Base-by-base conservation (phyloP, 2,329 filamentous ascomycete species). In the Penicillium sp. region DNA sequence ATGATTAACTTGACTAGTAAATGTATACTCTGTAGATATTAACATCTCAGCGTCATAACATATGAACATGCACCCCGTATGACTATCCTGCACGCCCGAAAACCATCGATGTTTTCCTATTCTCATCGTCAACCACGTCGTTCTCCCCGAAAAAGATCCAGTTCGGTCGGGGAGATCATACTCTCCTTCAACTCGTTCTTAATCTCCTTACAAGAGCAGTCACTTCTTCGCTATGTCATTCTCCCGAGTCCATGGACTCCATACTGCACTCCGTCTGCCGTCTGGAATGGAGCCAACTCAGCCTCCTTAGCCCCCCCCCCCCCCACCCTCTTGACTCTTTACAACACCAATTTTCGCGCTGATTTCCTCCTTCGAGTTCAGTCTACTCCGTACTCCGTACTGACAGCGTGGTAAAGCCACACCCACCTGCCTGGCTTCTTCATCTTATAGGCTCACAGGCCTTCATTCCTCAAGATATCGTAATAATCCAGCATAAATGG, bases 271-370 rank as follows among this genome's bases (percentile, higher is more conserved):
- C 40, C 10, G 19, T 24, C 19, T 22, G 19, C 7, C 19, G 9
- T 22, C 7, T 19, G 40, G 10, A 22, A 44, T 40, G 51, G 51
- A 54, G 30, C 35, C 9, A 13, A 40, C 51, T 54, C 51, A 54
- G 57, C 57, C 57, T 49, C 51, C 57, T 53, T 42, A 54, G 50
- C 50, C 50, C 51, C 19, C 35, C 50, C 33, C 50, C 50, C 51
- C 19, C 35, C 50, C 33, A 17, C 33, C 6, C 30, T 33, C 12
- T 33, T 33, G 9, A 12, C 30, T 2, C 30, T 12, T 33, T 33
- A 33, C 30, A 33, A 15, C 26, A 28, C 24, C n/a, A 4, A 19
- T 22, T 17, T 24, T 33, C 47, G 17, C 47, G 28, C n/a, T 17
- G 33, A 40, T 37, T 37, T 53, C 12, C n/a, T 5, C n/a, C 30